Percentiles rank a stretch among this genome's conserved stretches.
Conservation (phyloP, 202 grass and related monocot genomes). For the Schoenoplectus triqueter region DNA sequence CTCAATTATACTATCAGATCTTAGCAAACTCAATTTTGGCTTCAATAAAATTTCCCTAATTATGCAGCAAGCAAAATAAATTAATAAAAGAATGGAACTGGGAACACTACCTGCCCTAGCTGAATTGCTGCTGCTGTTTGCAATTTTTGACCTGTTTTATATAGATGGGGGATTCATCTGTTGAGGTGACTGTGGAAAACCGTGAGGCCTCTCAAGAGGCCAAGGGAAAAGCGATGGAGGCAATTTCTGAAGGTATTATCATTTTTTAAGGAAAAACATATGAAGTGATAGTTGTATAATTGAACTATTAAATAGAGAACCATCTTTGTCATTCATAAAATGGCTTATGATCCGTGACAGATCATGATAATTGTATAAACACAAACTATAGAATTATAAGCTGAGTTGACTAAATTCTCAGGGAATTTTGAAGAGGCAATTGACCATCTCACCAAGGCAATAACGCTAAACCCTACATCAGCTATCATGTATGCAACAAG, state of each 20-base stretch:
- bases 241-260: conserved; percentile 75
- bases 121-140: background rate
- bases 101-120: background rate
- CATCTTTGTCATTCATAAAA: background rate
- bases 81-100: background rate
- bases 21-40: background rate
- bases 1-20: background rate
- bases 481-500: conserved; percentile 97
- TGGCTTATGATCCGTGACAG: background rate
- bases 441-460: conserved; percentile 86
- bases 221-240: conserved; percentile 79
- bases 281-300: background rate
- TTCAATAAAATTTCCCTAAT: background rate
- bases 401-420: conserved; percentile 41
- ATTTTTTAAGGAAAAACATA: background rate
- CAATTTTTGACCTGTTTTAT: background rate
- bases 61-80: background rate
- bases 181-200: conserved; percentile 82
- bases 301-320: background rate
- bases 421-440: conserved; percentile 80
- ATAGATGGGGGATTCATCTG: conserved; percentile 79
- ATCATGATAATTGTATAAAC: background rate
- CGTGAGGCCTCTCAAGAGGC: conserved; percentile 81
- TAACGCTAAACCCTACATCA: conserved; percentile 81
- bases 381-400: background rate